Base-by-base conservation (phyloP, 768 basidiomycete species). In the Leccinum olivaceopallidum region DNA sequence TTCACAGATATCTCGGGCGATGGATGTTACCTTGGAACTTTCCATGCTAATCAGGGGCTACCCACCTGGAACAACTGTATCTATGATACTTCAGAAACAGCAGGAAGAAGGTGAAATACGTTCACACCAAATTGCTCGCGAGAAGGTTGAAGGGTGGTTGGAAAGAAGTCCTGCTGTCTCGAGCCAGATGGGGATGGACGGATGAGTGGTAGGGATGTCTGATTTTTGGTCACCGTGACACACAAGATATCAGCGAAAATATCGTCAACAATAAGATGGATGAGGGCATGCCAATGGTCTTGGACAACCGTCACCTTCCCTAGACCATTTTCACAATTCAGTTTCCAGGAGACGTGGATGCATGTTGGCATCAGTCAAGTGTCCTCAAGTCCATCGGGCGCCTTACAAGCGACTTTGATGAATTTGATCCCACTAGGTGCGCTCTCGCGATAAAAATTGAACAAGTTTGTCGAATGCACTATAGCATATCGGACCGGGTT, bases 31-130 rank as follows among this genome's bases (percentile, higher is more conserved):
- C 76, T 93, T 94, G 50, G 88, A 88, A 65, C 98, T 94, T 78
- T 98, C 97, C 83, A 98, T 98, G 73, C 96, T 96, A 62, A 95
- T 98, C 77, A 98, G 96, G 58, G 83, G 86, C 79, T 98, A 96
- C 24, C 96, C 97, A 81, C 98, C 98, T 79, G 42, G n/a, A 42
- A n/a, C 42, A 44, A 44, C 42, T 44, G 9, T n/a, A 44, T 4
- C 42, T n/a, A n/a, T 4, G 4, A 42, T 42, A 10, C 18, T 18
- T 5, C 42, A 42, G 42, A 18, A 42, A n/a, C 42, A n/a, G 42
- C 18, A 5, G 12, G 42, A 42, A n/a, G 42, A 42, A n/a, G 18
- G 4, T n/a, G 9, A 42, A n/a, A n/a, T 9, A n/a, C 42, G 18
- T 10, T 42, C 42, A n/a, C 8, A 8, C 18, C 42, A 42, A 42